phyloP scores from a whole-genome alignment of 2,329 filamentous ascomycete genomes.

The Aspergillus luchuensis region DNA sequence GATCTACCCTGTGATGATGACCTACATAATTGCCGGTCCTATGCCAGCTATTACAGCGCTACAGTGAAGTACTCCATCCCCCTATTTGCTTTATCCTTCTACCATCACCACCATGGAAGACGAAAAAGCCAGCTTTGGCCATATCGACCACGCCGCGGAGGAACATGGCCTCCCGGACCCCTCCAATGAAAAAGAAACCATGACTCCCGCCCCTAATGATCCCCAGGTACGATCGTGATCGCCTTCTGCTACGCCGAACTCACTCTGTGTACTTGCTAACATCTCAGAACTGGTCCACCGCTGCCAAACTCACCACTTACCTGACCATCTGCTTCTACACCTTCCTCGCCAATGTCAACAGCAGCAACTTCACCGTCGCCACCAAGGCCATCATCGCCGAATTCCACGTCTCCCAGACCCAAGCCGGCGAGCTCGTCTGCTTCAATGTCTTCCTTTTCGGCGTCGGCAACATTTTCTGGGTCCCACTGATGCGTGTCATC shows the following conservation, averaged over 20 bases:
- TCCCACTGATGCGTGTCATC: slow-evolving; percentile 28
- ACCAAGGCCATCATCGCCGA: slow-evolving; percentile 34
- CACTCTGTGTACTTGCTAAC: background rate
- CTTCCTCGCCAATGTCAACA: slow-evolving; percentile 44
- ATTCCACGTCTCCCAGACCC: slow-evolving; percentile 28
- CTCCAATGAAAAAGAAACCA: background rate
- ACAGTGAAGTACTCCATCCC: no score
- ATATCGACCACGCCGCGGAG: slow-evolving; percentile 8
- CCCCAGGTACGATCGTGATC: slow-evolving; percentile 19
- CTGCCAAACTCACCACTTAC: slow-evolving; percentile 31
- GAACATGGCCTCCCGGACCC: background rate
- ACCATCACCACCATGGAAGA: slow-evolving; percentile 6
- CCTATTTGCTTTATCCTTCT: background rate
- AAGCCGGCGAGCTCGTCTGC: slow-evolving; percentile 27
- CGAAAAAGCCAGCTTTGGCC: slow-evolving; percentile 1
- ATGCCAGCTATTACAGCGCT: background rate
- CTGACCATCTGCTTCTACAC: slow-evolving; percentile 43
- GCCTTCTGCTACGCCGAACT: background rate
- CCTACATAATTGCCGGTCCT: background rate
- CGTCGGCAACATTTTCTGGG: slow-evolving; percentile 30
- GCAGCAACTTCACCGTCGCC: slow-evolving; percentile 43
- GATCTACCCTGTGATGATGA: background rate
- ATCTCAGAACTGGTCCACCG: slow-evolving; percentile 26
- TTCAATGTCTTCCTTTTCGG: slow-evolving; percentile 32
- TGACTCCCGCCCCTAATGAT: slow-evolving; percentile 17